These are phyloP conservation scores for Naegleria gruberi DNA, from an alignment of 208 protist genomes.

Conservation along the genomic window DNA sequence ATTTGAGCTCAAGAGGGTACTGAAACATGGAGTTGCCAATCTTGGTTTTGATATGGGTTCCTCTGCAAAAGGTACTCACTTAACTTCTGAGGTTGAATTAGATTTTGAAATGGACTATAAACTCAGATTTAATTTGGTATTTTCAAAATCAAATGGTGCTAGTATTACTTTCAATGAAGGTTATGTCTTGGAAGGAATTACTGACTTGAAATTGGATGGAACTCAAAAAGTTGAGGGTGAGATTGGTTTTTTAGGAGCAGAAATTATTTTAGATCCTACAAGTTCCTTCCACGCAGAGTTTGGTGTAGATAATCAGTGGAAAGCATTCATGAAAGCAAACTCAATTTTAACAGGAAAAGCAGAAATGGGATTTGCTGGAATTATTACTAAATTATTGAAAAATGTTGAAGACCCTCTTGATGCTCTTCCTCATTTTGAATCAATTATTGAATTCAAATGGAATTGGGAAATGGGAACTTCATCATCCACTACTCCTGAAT, in stretches of 20 bases:
- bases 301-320: neutral
- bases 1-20: neutral
- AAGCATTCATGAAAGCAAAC: neutral
- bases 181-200: neutral
- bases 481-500: neutral
- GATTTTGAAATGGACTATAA: neutral
- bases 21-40: neutral
- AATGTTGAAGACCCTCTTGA: neutral
- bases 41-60: neutral
- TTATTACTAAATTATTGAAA: neutral
- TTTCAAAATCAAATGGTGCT: neutral
- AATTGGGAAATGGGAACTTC: neutral
- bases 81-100: neutral
- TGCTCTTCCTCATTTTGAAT: neutral
- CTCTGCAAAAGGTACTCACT: neutral
- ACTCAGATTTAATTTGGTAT: neutral
- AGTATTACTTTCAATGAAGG: neutral
- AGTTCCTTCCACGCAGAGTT: neutral
- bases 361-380: neutral
- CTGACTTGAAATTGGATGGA: neutral
- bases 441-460: neutral
- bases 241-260: neutral
- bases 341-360: neutral
- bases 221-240: neutral
- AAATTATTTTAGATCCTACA: neutral